These are phyloP conservation scores for Metschnikowia proteae DNA, from an alignment of 805 yeast genomes.

Conservation along the genomic window DNA sequence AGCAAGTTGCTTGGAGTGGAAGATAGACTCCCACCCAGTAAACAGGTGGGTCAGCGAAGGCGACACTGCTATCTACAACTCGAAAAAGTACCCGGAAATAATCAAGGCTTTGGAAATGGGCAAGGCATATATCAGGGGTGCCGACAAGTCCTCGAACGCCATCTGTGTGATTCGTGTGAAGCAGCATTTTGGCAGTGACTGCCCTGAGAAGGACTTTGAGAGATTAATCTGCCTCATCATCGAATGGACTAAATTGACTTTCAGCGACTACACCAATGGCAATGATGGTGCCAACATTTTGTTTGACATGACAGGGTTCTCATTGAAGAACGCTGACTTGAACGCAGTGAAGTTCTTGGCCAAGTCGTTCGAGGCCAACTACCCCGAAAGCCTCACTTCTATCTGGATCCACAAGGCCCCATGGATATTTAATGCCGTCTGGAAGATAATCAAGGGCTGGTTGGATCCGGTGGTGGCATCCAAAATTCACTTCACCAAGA, in stretches of 20 bases:
- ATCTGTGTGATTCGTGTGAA: slow-evolving; percentile 19
- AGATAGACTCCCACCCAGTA: slow-evolving; percentile 21
- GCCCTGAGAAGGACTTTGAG: slow-evolving; percentile 22
- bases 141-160: slow-evolving; percentile 16
- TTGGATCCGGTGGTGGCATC: slow-evolving; percentile 94
- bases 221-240: slow-evolving; percentile 17
- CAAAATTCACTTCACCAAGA: slow-evolving; percentile 79
- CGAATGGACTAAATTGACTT: slow-evolving; percentile 43
- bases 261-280: slow-evolving; percentile 12
- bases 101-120: slow-evolving; percentile 16
- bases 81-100: slow-evolving; percentile 15
- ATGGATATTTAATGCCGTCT: slow-evolving; percentile 92
- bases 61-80: slow-evolving; percentile 10
- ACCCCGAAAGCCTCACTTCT: slow-evolving; percentile 87
- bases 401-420: slow-evolving; percentile 91
- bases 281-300: slow-evolving; percentile 46
- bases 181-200: slow-evolving; percentile 22
- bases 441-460: slow-evolving; percentile 93
- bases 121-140: slow-evolving; percentile 17
- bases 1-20: slow-evolving; percentile 17
- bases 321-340: slow-evolving; percentile 91
- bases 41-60: slow-evolving; percentile 19
- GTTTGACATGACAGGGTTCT: slow-evolving; percentile 86
- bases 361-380: slow-evolving; percentile 89
- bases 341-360: slow-evolving; percentile 85